These are phyloP conservation scores for Aspergillus taichungensis DNA, from an alignment of 495 filamentous ascomycete genomes.

Conservation along the genomic window DNA sequence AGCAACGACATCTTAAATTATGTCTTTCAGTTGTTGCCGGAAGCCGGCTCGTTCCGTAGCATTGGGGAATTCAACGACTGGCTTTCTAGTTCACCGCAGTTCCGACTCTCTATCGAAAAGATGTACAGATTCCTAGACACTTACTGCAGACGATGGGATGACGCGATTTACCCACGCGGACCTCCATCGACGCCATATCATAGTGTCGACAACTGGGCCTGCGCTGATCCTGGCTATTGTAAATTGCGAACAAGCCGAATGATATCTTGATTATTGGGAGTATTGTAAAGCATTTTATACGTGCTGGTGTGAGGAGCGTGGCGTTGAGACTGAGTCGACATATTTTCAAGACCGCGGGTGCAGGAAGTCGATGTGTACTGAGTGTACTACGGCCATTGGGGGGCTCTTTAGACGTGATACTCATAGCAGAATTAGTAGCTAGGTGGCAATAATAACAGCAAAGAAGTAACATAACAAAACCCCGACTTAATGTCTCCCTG, in stretches of 20 bases:
- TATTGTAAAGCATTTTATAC: constrained; percentile 33
- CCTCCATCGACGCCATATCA: constrained; percentile 31
- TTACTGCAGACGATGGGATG: constrained; percentile 25
- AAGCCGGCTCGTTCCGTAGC: constrained; percentile 28
- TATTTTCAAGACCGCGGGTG: constrained; percentile 14
- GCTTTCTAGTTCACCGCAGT: constrained; percentile 23
- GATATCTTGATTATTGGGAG: constrained; percentile 39
- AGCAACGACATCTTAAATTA: constrained; percentile 20
- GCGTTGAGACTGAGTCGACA: constrained; percentile 21
- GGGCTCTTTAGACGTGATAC: constrained; percentile 8
- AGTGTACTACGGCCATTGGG: constrained; percentile 25
- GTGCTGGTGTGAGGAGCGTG: constrained; percentile 16
- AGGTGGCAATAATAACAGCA: too few relatives aligned
- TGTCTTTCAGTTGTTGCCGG: constrained; percentile 19
- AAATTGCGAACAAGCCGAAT: constrained; percentile 33
- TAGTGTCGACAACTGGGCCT: constrained; percentile 22
- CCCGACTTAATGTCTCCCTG: neutral
- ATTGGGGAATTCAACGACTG: constrained; percentile 38
- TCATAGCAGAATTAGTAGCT: too few relatives aligned
- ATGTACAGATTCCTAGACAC: constrained; percentile 27
- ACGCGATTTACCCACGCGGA: constrained; percentile 35
- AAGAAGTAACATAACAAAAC: too few relatives aligned
- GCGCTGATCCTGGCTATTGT: constrained; percentile 24
- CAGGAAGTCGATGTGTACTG: constrained; percentile 12
- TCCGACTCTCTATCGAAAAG: constrained; percentile 13